Evolutionary conservation across 805 yeast genomes (phyloP).

Genomic region (Candida qinlingensis): DNA sequence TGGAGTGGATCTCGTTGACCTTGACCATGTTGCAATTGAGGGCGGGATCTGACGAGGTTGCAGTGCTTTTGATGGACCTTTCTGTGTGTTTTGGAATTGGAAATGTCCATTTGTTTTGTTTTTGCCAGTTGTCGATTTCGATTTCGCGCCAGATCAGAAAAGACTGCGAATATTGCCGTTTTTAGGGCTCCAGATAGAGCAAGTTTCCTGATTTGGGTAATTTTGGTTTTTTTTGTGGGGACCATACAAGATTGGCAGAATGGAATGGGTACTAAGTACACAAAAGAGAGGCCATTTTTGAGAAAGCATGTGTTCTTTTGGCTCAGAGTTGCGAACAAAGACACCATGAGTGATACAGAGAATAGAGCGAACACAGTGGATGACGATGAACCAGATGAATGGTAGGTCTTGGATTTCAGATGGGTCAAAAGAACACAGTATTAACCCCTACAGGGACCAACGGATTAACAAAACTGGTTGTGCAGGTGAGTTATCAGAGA

Average conservation of each 20-base stretch:
- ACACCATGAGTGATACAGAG: slow-evolving; percentile 7
- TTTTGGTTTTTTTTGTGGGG: not conserved
- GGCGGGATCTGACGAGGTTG: not conserved
- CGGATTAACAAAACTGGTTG: slow-evolving; percentile 76
- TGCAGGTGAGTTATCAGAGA: slow-evolving; percentile 34
- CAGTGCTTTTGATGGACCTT: too few relatives aligned
- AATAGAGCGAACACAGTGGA: slow-evolving; percentile 21
- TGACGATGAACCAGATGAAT: slow-evolving; percentile 66
- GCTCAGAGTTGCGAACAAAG: not conserved
- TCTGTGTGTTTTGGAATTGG: not conserved
- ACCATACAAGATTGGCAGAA: too few relatives aligned
- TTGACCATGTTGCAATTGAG: slow-evolving; percentile 49
- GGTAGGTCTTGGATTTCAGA: slow-evolving; percentile 33
- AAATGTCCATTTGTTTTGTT: not conserved
- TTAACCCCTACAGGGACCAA: slow-evolving; percentile 44
- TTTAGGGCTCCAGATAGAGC: not conserved
- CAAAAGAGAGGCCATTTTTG: too few relatives aligned
- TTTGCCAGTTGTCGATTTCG: slow-evolving; percentile 3
- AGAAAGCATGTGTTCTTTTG: not conserved
- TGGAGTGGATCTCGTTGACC: slow-evolving; percentile 73
- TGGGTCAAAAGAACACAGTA: too few relatives aligned
- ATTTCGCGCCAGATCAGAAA: not conserved
- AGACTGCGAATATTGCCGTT: not conserved
- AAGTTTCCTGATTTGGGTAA: not conserved
- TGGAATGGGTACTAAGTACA: too few relatives aligned